phyloP scores from a whole-genome alignment of 1,139 yeast genomes.

The Kodamaea arcana region DNA sequence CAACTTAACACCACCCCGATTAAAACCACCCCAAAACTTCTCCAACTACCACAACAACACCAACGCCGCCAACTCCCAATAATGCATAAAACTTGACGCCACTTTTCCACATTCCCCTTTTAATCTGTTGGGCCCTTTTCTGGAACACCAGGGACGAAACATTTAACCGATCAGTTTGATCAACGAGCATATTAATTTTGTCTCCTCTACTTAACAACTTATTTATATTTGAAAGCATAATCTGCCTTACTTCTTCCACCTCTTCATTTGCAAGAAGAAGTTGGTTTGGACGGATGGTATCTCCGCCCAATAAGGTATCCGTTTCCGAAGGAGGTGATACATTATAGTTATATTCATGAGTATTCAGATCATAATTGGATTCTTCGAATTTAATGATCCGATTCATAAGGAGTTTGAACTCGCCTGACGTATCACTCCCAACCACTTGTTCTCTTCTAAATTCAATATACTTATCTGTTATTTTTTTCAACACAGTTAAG shows the following conservation, averaged over 20 bases:
- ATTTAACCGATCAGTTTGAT: slow-evolving; percentile 75
- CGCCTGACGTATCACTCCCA: slow-evolving; percentile 24
- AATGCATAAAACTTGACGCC: slow-evolving; percentile 43
- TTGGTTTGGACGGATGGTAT: slow-evolving; percentile 35
- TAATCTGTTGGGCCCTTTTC: slow-evolving; percentile 62
- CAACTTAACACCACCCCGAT: too few relatives aligned
- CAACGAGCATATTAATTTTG: slow-evolving; percentile 66
- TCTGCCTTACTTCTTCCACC: slow-evolving; percentile 49
- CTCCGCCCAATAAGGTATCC: slow-evolving; percentile 11
- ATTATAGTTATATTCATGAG: slow-evolving; percentile 34
- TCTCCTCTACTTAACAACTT: slow-evolving; percentile 78
- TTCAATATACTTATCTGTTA: slow-evolving; percentile 46
- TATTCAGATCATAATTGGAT: slow-evolving; percentile 38
- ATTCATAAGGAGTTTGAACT: slow-evolving; percentile 50
- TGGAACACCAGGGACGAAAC: slow-evolving; percentile 68
- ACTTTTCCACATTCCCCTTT: slow-evolving; percentile 65
- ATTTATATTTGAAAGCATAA: slow-evolving; percentile 69
- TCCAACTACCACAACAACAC: too few relatives aligned
- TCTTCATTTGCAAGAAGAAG: slow-evolving; percentile 45
- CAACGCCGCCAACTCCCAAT: slow-evolving; percentile 21
- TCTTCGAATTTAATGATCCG: slow-evolving; percentile 51
- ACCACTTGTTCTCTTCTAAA: slow-evolving; percentile 28
- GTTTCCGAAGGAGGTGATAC: slow-evolving; percentile 7
- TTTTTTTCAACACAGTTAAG: slow-evolving; percentile 44
- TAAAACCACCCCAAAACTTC: too few relatives aligned